These are phyloP conservation scores for Raddia guianensis DNA, from an alignment of 176 grass and related monocot genomes.

Conservation along the genomic window DNA sequence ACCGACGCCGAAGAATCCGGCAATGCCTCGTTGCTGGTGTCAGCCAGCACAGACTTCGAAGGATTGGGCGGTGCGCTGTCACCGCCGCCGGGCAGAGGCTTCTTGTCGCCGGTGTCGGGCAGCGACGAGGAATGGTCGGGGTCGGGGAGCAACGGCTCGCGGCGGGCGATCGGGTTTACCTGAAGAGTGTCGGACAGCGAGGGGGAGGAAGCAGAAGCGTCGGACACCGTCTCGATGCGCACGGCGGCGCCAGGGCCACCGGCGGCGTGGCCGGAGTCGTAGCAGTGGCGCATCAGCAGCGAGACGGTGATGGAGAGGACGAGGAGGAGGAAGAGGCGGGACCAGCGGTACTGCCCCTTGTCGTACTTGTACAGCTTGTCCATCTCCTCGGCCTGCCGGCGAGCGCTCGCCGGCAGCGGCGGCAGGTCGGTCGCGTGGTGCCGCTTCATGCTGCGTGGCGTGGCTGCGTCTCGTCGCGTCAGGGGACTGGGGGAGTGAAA, in stretches of 20 bases:
- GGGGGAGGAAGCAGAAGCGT: neutral
- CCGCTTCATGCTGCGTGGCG: slow-evolving; percentile 31
- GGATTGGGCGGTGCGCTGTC: neutral
- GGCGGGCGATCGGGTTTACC: slow-evolving; percentile 10
- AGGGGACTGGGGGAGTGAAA: neutral
- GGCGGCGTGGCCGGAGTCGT: slow-evolving; percentile 31
- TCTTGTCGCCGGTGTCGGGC: neutral
- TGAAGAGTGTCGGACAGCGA: neutral
- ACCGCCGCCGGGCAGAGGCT: neutral
- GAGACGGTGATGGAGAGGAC: slow-evolving; percentile 32
- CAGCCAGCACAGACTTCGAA: neutral
- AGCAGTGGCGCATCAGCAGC: slow-evolving; percentile 46
- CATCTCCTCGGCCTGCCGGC: neutral
- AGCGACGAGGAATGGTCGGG: neutral
- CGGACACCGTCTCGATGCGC: slow-evolving; percentile 13
- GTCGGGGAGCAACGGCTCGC: neutral
- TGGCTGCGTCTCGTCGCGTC: neutral
- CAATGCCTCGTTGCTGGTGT: neutral
- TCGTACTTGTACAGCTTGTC: slow-evolving; percentile 7
- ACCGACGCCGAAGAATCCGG: neutral
- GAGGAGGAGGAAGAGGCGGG: slow-evolving; percentile 43
- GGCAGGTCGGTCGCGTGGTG: slow-evolving; percentile 28
- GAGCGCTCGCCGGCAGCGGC: slow-evolving; percentile 20
- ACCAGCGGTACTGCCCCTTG: slow-evolving; percentile 6
- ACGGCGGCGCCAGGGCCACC: slow-evolving; percentile 6